Base-by-base conservation (phyloP, 257 asterid species). In the Lavandula angustifolia region DNA sequence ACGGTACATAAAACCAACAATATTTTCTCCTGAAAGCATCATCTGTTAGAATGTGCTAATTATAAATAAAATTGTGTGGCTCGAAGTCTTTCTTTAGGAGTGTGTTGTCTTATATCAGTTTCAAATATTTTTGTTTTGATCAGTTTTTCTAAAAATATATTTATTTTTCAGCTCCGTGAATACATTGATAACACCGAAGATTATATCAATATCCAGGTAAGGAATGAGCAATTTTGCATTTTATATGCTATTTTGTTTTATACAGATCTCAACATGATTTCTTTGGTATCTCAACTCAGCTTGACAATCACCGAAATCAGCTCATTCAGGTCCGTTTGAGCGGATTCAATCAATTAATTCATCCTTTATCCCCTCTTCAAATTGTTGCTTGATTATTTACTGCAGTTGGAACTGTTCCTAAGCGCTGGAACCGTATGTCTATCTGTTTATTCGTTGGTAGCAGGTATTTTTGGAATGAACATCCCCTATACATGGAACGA, bases 151-250 rank as follows among this genome's bases (percentile, higher is more conserved):
- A 10, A 17, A 16, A 31, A 14, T 13, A 13, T 35, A 47, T 40
- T 9, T 64, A 5, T 47, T 54, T 62, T 79, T 67, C 87, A 92
- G 98, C 80, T 92, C 40, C 91, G 98, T 5, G 98, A 92, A 73
- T 92, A 92, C 71, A 82, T 85, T 70, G 96, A 92, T 54, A 89
- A 85, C 81, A 92, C 98, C 9, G 98, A 92, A 75, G 98, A 92
- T 72, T 92, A 92, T 66, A 92, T 92, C 59, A 92, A 92, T 69
- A 92, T 92, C 73, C 96, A 91, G 98, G 98, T 88, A 79, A 60
- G 34, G 4, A 29, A 43, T 0, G 37, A 31, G 54, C 18, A 16
- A 9, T 16, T 11, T 34, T 49, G 18, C 11, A 3, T 51, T 69
- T 13, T 1, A 27, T 60, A 18, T 37, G 14, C 60, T 43, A 13